These are phyloP conservation scores for Sarocladium brachiariae DNA, from an alignment of 2,329 filamentous ascomycete species.

Conservation along the genomic window DNA sequence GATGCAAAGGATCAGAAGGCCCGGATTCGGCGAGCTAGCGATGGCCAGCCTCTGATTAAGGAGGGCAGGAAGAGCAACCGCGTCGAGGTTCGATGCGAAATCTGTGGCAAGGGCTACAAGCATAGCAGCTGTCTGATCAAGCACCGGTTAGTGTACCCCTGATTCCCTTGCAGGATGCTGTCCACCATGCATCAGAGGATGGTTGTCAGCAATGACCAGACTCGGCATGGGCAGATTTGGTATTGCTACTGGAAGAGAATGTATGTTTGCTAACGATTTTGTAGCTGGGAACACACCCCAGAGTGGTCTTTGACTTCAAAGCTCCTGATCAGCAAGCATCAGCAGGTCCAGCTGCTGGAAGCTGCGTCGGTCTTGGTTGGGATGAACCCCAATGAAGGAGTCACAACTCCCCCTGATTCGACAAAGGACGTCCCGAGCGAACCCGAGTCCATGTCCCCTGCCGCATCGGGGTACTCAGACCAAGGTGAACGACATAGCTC, in stretches of 20 bases:
- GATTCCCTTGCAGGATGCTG: conserved; percentile 21
- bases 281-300: conserved; percentile 98
- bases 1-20: conserved; percentile 40
- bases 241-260: background rate
- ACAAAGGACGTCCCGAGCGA: conserved; percentile 69
- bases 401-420: conserved; percentile 56
- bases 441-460: conserved; percentile 73
- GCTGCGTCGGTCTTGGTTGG: conserved; percentile 91
- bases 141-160: conserved; percentile 90
- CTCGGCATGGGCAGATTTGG: too few species aligned
- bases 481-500: conserved; percentile 74
- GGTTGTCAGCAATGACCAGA: too few species aligned
- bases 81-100: conserved; percentile 88
- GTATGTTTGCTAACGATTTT: conserved; percentile 18
- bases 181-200: too few species aligned
- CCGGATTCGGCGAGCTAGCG: conserved; percentile 63
- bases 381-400: conserved; percentile 60
- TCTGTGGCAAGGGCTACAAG: conserved; percentile 99
- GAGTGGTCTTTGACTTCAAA: conserved; percentile 98
- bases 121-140: conserved; percentile 99
- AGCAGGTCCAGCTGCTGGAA: conserved; percentile 95
- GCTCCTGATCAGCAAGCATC: conserved; percentile 96
- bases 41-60: conserved; percentile 76
- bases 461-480: conserved; percentile 74
- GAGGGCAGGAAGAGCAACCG: conserved; percentile 77